Evolutionary conservation across 495 filamentous ascomycete species (phyloP).

Genomic region (Penicillium manginii): DNA sequence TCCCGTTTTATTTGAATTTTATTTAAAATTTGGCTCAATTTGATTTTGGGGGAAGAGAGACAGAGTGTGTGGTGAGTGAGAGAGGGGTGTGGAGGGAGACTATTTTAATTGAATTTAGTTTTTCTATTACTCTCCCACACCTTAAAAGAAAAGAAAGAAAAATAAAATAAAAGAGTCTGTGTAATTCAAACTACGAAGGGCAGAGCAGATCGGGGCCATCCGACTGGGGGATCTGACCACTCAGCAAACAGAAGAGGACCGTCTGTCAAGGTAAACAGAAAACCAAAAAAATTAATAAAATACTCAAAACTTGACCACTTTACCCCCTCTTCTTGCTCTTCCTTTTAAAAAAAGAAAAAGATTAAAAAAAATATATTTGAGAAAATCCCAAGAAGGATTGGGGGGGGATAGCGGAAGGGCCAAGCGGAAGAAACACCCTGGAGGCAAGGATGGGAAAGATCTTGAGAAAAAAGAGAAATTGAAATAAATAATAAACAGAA

Average conservation of each 20-base stretch:
- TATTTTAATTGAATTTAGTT: background rate
- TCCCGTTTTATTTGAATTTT: constrained; percentile 18
- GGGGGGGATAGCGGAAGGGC: constrained; percentile 18
- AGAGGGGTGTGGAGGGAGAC: constrained; percentile 1
- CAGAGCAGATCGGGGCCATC: constrained; percentile 38
- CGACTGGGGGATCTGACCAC: constrained; percentile 28
- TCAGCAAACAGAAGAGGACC: constrained; percentile 4
- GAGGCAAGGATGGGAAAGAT: constrained; percentile 31
- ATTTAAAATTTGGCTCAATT: constrained; percentile 4
- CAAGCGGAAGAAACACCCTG: constrained; percentile 26
- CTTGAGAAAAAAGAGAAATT: background rate
- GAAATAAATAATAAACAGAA: constrained; percentile 1
- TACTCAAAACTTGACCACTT: no score
- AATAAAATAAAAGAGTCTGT: constrained; percentile 13
- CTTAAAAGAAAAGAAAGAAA: background rate
- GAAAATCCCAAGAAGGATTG: constrained; percentile 15
- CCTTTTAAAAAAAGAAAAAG: constrained; percentile 11
- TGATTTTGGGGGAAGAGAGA: background rate
- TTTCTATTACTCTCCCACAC: background rate
- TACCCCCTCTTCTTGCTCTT: no score
- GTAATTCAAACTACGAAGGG: constrained; percentile 27
- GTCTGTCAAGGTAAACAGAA: constrained; percentile 2
- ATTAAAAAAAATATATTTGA: constrained; percentile 10
- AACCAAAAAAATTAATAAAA: constrained; percentile 6
- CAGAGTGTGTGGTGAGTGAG: background rate